A percentile compares a stretch with the other conserved stretches of the same genome.
Conservation (phyloP, 495 filamentous ascomycete genomes). For the Acidiella bohemica region DNA sequence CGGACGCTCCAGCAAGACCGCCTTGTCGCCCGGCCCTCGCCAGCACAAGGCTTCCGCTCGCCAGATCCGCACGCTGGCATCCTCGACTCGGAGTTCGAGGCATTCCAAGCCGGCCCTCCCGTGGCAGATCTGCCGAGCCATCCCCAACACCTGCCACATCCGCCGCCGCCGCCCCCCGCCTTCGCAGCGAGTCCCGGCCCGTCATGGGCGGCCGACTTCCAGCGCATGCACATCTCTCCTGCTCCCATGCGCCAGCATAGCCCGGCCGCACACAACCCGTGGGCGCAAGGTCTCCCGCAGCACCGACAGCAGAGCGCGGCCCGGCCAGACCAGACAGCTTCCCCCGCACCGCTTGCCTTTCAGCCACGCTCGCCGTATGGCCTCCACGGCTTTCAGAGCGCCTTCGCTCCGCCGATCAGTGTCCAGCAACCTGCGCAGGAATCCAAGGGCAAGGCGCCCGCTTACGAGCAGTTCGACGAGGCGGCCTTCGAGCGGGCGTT, state of each 20-base stretch:
- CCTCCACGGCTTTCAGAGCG: slow-evolving; percentile 9
- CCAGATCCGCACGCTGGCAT: slow-evolving; percentile 40
- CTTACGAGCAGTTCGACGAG: slow-evolving; percentile 37
- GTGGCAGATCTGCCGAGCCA: slow-evolving; percentile 17
- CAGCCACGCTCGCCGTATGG: slow-evolving; percentile 25
- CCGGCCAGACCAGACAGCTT: slow-evolving; percentile 1
- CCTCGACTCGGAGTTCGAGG: slow-evolving; percentile 56
- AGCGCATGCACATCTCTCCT: slow-evolving; percentile 24
- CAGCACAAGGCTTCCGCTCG: slow-evolving; percentile 35
- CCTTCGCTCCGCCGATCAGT: slow-evolving; percentile 1
- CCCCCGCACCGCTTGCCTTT: slow-evolving; percentile 13
- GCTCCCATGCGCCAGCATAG: slow-evolving; percentile 1
- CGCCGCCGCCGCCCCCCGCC: slow-evolving; percentile 3
- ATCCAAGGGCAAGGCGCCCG: slow-evolving; percentile 13
- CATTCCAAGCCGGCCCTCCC: slow-evolving; percentile 49
- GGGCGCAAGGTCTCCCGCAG: slow-evolving; percentile 18
- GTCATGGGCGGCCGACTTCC: slow-evolving; percentile 32
- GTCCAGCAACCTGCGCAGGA: background rate
- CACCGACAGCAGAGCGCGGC: slow-evolving; percentile 8
- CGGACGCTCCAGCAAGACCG: slow-evolving; percentile 78
- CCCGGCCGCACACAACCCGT: background rate
- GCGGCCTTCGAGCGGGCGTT: slow-evolving; percentile 53
- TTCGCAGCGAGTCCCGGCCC: slow-evolving; percentile 14
- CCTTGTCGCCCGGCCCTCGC: slow-evolving; percentile 38
- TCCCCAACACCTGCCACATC: slow-evolving; percentile 14